Percentiles rank a stretch among this genome's conserved stretches.
phyloP scores from a whole-genome alignment of 1,284 basidiomycete genomes.

The Sanghuangporus baumii region DNA sequence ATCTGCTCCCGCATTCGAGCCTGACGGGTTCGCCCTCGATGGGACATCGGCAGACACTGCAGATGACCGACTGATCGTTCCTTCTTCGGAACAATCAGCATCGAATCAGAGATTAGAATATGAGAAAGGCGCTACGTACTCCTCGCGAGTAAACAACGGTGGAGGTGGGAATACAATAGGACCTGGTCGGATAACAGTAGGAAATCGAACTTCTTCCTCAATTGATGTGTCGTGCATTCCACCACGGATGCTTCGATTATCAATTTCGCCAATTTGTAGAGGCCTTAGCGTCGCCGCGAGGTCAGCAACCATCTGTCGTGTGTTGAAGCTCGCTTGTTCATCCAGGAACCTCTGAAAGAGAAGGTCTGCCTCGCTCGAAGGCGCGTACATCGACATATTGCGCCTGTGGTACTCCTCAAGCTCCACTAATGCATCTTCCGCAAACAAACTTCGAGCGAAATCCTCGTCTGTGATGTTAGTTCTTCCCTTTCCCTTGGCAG shows the following conservation, averaged over 20 bases:
- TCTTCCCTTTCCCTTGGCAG: conserved; percentile 2
- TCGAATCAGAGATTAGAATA: background rate
- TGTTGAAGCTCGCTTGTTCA: background rate
- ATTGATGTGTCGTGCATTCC: background rate
- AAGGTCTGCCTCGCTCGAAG: background rate
- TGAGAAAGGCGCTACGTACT: background rate
- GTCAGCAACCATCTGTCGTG: background rate
- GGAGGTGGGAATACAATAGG: background rate
- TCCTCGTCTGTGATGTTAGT: conserved; percentile 1
- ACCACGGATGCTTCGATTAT: background rate
- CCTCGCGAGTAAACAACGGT: background rate
- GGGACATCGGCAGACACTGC: conserved; percentile 32
- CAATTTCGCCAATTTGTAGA: background rate
- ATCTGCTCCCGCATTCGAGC: conserved; percentile 36
- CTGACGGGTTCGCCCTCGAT: conserved; percentile 28
- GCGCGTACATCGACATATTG: background rate
- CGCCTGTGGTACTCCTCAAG: background rate
- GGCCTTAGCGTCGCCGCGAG: background rate
- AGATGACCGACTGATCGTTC: conserved; percentile 23
- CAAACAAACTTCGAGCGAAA: conserved; percentile 4
- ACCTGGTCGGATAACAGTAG: background rate
- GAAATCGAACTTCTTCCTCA: background rate
- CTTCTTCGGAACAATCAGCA: background rate
- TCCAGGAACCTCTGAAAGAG: background rate
- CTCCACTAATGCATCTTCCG: background rate